Base-by-base conservation (phyloP, 2,329 filamentous ascomycete genomes). In the Neoarthrinium moseri region DNA sequence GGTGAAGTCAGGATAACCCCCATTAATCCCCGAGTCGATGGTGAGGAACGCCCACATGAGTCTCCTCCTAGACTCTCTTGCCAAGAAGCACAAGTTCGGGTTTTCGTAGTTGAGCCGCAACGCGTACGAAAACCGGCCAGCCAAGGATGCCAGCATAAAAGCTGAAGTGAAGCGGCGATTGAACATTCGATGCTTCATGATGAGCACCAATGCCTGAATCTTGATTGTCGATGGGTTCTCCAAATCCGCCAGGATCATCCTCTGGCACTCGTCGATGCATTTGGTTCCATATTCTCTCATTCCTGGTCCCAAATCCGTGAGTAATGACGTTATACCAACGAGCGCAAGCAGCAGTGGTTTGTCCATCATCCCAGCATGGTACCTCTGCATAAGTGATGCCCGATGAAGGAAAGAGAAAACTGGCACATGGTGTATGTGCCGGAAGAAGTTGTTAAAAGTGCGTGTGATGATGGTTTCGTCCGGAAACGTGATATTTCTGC, bases 391-490 rank as follows among this genome's bases (percentile, higher is more conserved):
- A 20, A 81, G 71, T 2, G 78, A 81, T 11, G 78, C 77, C 21
- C 77, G 75, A 54, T 82, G 78, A 13, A 82, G 61, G 46, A 81
- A 82, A 10, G 77, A 78, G 62, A 77, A 78, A 53, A 78, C 76
- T 35, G 78, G 76, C 42, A 81, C 77, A 50, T 81, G 78, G 60
- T 81, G 77, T 32, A 81, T 70, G 55, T 81, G 74, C 33, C 74
- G 73, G 58, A 81, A 81, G 63, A 80, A 81, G 52, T 74, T 72
- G 54, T 77, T 76, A 51, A 81, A 78, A 5, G 76, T 77, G 30
- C 71, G 71, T 40, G 72, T 66, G 32, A 78, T 75, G 21, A 81
- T 57, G 18, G 70, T 64, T 53, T 80, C 75, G 51, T 61, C 57
- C 6, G 62, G 62, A 51, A 58, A 75, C 64, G 37, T 66, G 65